These are phyloP conservation scores for Funneliformis geosporum DNA, from an alignment of 192 early-diverging fungal genomes.

Conservation along the genomic window DNA sequence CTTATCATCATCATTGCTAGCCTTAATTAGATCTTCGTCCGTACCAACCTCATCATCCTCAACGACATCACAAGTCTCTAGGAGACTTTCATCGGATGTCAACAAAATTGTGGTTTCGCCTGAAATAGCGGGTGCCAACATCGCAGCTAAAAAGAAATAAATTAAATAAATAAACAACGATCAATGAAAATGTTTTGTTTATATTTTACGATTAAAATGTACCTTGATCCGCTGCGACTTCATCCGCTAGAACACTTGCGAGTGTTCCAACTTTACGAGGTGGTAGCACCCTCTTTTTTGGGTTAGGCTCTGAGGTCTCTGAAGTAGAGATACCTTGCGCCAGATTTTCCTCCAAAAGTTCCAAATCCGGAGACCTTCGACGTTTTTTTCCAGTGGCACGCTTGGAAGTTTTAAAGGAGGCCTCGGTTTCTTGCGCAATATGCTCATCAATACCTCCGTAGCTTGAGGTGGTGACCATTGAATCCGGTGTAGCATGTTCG, in stretches of 20 bases:
- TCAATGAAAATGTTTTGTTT: neutral
- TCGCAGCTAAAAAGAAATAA: neutral
- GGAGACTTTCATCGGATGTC: neutral
- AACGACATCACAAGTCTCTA: slow-evolving; percentile 10
- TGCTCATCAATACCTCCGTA: neutral
- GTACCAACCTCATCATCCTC: neutral
- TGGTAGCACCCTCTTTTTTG: slow-evolving; percentile 5
- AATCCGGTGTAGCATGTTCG: neutral
- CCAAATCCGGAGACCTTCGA: neutral
- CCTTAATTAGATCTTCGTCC: neutral
- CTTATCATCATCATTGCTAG: neutral
- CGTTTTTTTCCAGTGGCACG: neutral
- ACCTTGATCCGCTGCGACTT: slow-evolving; percentile 11
- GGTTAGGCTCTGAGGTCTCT: neutral
- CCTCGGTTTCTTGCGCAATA: neutral
- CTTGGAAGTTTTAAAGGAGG: neutral
- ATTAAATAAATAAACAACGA: neutral
- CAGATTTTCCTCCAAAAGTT: neutral
- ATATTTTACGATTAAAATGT: neutral
- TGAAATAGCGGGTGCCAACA: neutral
- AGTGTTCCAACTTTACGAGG: slow-evolving; percentile 15
- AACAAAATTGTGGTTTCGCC: neutral
- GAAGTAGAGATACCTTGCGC: neutral
- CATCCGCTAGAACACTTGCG: slow-evolving; percentile 6
- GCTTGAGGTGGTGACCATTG: neutral